A percentile compares a stretch with the other conserved stretches of the same genome.
Conservation (phyloP, 208 protist genomes). For the Jaenimonas drosophilae region DNA sequence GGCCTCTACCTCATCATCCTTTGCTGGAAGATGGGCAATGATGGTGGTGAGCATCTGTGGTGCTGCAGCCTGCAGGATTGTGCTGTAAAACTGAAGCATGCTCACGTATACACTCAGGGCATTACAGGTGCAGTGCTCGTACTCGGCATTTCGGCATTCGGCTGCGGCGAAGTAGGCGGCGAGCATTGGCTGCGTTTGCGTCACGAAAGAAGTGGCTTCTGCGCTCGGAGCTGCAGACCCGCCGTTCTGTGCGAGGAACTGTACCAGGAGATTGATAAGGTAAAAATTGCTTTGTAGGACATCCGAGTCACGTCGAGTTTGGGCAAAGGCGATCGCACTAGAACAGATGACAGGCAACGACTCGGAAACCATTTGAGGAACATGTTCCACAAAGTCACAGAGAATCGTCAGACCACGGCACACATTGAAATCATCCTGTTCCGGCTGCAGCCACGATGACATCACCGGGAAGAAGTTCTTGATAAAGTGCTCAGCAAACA, state of each 20-base stretch:
- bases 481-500: slow-evolving; percentile 65
- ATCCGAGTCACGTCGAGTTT: slow-evolving; percentile 24
- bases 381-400: slow-evolving; percentile 67
- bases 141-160: slow-evolving; percentile 20
- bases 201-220: slow-evolving; percentile 29
- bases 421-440: slow-evolving; percentile 62
- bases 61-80: slow-evolving; percentile 9
- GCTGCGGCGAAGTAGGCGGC: slow-evolving; percentile 25
- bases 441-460: slow-evolving; percentile 33
- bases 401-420: slow-evolving; percentile 44
- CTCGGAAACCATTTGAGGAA: slow-evolving; percentile 31
- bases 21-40: slow-evolving; percentile 37
- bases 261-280: slow-evolving; percentile 61
- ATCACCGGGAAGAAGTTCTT: slow-evolving; percentile 51
- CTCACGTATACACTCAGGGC: slow-evolving; percentile 48
- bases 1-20: slow-evolving; percentile 67
- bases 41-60: slow-evolving; percentile 29
- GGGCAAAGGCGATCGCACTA: slow-evolving; percentile 37
- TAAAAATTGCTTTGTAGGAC: slow-evolving; percentile 67
- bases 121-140: slow-evolving; percentile 55
- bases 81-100: slow-evolving; percentile 44
- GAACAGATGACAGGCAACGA: slow-evolving; percentile 33
- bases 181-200: slow-evolving; percentile 26
- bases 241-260: slow-evolving; percentile 30
- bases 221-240: slow-evolving; percentile 8